Conservation (phyloP, 139 green algal genomes). For the Coelastrella sp. region DNA sequence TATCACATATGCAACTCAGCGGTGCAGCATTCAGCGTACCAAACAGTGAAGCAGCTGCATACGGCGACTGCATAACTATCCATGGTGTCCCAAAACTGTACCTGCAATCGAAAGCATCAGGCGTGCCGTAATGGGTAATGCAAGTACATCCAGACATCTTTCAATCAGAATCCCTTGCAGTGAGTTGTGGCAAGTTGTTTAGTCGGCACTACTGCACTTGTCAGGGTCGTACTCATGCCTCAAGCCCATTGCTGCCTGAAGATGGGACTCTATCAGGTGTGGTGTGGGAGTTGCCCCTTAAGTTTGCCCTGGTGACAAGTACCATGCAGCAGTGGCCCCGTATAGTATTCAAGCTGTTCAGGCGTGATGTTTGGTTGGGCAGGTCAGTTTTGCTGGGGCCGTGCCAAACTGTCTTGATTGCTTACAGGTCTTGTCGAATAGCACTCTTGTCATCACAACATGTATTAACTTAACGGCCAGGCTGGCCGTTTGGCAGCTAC, state of each 20-base stretch:
- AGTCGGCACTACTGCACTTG: not conserved
- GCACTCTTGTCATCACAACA: too few relatives aligned
- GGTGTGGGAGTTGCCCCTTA: constrained; percentile 24
- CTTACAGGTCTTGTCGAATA: too few relatives aligned
- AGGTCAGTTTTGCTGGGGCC: constrained; percentile 19
- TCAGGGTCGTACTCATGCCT: constrained; percentile 33
- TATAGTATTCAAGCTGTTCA: constrained; percentile 38
- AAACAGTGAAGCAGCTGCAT: too few relatives aligned
- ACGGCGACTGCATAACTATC: not conserved
- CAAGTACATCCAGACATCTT: too few relatives aligned
- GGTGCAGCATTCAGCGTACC: too few relatives aligned
- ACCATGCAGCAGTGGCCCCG: constrained; percentile 42
- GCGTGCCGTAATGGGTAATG: not conserved
- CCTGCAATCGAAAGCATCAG: not conserved
- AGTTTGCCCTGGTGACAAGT: constrained; percentile 3
- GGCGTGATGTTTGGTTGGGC: constrained; percentile 20
- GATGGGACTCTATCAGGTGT: constrained; percentile 4
- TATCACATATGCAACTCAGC: too few relatives aligned
- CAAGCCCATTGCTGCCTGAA: constrained; percentile 19
- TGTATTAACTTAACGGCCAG: not conserved
- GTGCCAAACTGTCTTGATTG: too few relatives aligned
- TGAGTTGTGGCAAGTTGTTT: not conserved
- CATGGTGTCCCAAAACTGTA: not conserved
- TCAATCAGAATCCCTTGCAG: too few relatives aligned
- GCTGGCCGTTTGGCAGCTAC: too few relatives aligned